phyloP scores from a whole-genome alignment of 1,284 basidiomycete species.

The Ustilago xerochloae region DNA sequence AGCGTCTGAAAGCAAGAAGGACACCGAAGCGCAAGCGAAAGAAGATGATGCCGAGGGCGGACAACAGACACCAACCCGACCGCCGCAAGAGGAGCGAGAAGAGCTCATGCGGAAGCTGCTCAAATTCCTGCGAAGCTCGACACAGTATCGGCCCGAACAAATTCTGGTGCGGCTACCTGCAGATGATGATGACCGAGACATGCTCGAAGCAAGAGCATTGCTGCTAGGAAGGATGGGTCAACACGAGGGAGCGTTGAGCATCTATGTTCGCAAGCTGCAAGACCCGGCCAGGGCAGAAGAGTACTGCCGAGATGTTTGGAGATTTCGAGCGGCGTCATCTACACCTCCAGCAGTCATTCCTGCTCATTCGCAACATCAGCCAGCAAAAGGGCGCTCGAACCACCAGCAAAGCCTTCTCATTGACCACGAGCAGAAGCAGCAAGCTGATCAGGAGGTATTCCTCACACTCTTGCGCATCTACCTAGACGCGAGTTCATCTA shows the following conservation, averaged over 20 bases:
- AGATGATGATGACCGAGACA: constrained; percentile 77
- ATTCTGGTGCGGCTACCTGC: constrained; percentile 80
- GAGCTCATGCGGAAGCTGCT: constrained; percentile 78
- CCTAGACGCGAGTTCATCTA: constrained; percentile 72
- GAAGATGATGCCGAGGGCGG: neutral
- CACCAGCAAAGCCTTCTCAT: constrained; percentile 41
- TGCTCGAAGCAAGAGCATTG: constrained; percentile 82
- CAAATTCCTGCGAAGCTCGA: constrained; percentile 79
- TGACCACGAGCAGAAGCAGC: constrained; percentile 35
- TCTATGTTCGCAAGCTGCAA: constrained; percentile 87
- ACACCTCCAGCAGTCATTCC: neutral
- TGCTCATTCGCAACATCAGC: constrained; percentile 6
- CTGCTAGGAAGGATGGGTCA: constrained; percentile 87
- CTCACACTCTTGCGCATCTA: constrained; percentile 87
- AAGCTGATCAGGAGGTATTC: constrained; percentile 73
- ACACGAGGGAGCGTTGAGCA: constrained; percentile 89
- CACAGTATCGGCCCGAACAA: constrained; percentile 80
- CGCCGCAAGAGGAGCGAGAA: constrained; percentile 60
- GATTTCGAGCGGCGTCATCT: constrained; percentile 12
- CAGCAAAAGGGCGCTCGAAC: constrained; percentile 17
- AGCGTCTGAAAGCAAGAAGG: neutral
- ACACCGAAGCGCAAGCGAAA: neutral
- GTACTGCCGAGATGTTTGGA: constrained; percentile 60
- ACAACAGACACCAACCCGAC: neutral
- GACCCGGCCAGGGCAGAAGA: constrained; percentile 88